Conservation (phyloP, 179 eudicot genomes). For the Drosera spatulata region DNA sequence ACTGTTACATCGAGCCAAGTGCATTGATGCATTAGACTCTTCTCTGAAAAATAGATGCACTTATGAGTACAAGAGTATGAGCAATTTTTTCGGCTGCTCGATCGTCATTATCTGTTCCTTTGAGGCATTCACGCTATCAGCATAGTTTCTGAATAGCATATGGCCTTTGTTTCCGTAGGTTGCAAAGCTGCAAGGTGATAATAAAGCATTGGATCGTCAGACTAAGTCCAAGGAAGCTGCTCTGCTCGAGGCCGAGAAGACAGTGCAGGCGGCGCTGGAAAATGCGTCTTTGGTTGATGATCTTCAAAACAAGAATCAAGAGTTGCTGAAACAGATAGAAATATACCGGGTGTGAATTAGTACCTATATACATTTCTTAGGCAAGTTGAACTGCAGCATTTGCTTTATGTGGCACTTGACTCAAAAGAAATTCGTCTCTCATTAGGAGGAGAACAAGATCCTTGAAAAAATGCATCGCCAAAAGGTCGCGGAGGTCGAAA, state of each 20-base stretch:
- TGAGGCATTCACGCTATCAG: no score
- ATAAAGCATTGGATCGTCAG: constrained; percentile 70
- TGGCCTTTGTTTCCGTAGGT: no score
- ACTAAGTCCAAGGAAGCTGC: constrained; percentile 84
- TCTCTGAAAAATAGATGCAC: no score
- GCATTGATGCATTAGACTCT: no score
- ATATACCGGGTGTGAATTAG: constrained; percentile 56
- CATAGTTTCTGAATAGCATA: no score
- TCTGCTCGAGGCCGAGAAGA: constrained; percentile 64
- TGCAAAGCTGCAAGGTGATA: constrained; percentile 68
- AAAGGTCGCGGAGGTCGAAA: constrained; percentile 75
- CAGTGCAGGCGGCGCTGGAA: constrained; percentile 58
- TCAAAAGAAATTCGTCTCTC: background rate
- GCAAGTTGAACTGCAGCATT: background rate
- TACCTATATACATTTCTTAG: background rate
- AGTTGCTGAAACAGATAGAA: constrained; percentile 67
- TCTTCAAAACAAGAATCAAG: constrained; percentile 73
- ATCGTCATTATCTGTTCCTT: no score
- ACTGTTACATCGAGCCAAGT: no score
- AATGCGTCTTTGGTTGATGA: constrained; percentile 81
- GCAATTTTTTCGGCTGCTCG: no score
- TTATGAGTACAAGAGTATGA: no score
- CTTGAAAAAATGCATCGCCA: constrained; percentile 74
- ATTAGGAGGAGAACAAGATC: constrained; percentile 73
- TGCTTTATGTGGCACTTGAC: background rate